These are phyloP conservation scores for Suillus placidus DNA, from an alignment of 768 basidiomycete species.

Conservation along the genomic window DNA sequence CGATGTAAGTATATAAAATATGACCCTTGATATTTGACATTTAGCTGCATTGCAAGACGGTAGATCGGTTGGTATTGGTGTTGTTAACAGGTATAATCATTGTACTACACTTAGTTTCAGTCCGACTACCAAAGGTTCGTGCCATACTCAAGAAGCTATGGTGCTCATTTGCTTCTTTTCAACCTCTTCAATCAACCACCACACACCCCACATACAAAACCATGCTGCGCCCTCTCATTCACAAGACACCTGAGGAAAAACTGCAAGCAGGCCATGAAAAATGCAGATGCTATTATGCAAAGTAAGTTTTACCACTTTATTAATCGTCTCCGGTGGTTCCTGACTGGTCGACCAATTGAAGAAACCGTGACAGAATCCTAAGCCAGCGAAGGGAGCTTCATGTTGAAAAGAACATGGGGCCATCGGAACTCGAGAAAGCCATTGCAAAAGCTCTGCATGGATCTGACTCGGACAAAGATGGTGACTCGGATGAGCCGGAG, in stretches of 20 bases:
- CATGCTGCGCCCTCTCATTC: neutral
- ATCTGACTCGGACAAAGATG: neutral
- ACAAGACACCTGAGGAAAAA: neutral
- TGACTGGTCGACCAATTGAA: neutral
- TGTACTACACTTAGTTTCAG: too few species aligned
- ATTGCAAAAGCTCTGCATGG: neutral
- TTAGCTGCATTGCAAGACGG: too few species aligned
- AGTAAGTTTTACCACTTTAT: neutral
- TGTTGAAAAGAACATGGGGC: neutral
- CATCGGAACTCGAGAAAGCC: too few species aligned
- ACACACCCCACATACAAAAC: too few species aligned
- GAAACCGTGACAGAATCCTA: neutral
- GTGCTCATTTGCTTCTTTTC: too few species aligned
- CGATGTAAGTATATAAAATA: too few species aligned
- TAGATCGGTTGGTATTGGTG: too few species aligned
- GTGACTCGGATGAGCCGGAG: neutral
- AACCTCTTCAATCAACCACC: neutral
- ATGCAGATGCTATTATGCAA: neutral
- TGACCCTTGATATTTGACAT: too few species aligned
- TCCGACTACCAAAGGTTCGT: too few species aligned
- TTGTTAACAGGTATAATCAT: too few species aligned
- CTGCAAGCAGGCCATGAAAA: neutral
- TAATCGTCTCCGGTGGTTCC: neutral
- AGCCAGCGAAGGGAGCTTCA: neutral
- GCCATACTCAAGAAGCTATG: too few species aligned